Evolutionary conservation across 2,329 filamentous ascomycete species (phyloP).

Genomic region (Colletotrichum euphorbiae): DNA sequence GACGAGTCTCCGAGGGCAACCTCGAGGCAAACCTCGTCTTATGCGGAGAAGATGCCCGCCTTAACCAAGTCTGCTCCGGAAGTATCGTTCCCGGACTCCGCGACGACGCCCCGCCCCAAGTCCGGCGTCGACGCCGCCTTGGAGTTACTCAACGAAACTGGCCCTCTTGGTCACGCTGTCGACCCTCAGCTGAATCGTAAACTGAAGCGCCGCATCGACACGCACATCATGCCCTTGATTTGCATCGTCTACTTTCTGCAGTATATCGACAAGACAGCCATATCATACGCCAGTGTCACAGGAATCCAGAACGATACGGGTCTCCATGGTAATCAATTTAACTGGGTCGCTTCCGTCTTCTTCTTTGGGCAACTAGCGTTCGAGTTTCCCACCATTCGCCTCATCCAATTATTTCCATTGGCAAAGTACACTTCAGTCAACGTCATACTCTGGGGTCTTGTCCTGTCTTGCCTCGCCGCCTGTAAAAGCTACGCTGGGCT

Average conservation of each 20-base stretch:
- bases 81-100: not conserved
- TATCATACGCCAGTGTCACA: slow-evolving; percentile 68
- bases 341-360: slow-evolving; percentile 53
- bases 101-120: not conserved
- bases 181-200: slow-evolving; percentile 45
- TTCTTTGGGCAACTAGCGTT: slow-evolving; percentile 52
- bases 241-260: slow-evolving; percentile 69
- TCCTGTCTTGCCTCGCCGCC: slow-evolving; percentile 71
- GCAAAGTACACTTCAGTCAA: slow-evolving; percentile 52
- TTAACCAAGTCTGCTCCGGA: slow-evolving; percentile 6
- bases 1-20: not conserved
- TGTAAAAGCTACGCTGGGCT: slow-evolving; percentile 70
- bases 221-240: slow-evolving; percentile 65
- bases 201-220: slow-evolving; percentile 68
- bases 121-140: slow-evolving; percentile 28
- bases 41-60: not conserved
- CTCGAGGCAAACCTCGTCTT: not conserved
- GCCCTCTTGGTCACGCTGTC: slow-evolving; percentile 20
- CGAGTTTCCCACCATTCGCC: slow-evolving; percentile 52
- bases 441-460: slow-evolving; percentile 50
- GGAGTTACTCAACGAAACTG: slow-evolving; percentile 30
- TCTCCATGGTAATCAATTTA: slow-evolving; percentile 55
- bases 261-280: slow-evolving; percentile 71
- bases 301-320: slow-evolving; percentile 62
- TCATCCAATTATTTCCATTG: slow-evolving; percentile 53